Conservation (phyloP, 805 yeast species). For the Nakazawaea anatomiae region DNA sequence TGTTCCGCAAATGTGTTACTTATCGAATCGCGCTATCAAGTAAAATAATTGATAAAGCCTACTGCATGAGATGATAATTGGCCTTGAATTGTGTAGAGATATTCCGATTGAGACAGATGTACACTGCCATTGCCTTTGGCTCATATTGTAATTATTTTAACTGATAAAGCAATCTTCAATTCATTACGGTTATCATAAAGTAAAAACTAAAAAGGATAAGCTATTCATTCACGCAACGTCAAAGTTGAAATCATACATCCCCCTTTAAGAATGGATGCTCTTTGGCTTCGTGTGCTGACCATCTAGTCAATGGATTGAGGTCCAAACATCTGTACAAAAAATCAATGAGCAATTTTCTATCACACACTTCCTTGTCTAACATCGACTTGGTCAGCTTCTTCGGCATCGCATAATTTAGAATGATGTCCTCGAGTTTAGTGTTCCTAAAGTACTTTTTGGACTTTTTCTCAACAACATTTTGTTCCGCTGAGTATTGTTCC, state of each 20-base stretch:
- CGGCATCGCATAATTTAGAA: constrained; percentile 68
- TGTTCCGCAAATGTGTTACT: too few species aligned
- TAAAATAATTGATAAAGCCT: too few species aligned
- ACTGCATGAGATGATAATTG: too few species aligned
- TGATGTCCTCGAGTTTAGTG: constrained; percentile 61
- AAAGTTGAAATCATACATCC: background rate
- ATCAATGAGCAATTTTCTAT: constrained; percentile 67
- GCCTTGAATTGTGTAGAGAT: too few species aligned
- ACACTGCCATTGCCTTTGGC: too few species aligned
- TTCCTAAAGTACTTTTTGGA: constrained; percentile 76
- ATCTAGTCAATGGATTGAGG: constrained; percentile 86
- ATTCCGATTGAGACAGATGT: too few species aligned
- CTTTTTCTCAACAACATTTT: constrained; percentile 60
- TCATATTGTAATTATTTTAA: too few species aligned
- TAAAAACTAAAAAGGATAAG: too few species aligned
- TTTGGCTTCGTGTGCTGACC: constrained; percentile 95
- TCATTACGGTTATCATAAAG: too few species aligned
- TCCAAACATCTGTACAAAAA: constrained; percentile 74
- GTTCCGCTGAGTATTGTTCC: constrained; percentile 48
- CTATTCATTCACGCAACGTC: too few species aligned
- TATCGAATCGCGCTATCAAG: too few species aligned
- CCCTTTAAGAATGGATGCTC: constrained; percentile 84
- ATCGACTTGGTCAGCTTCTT: constrained; percentile 45
- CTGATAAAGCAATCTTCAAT: too few species aligned
- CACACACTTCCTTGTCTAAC: constrained; percentile 67